Evolutionary conservation across 1,284 basidiomycete species (phyloP).

Genomic region (Pascua sp.): DNA sequence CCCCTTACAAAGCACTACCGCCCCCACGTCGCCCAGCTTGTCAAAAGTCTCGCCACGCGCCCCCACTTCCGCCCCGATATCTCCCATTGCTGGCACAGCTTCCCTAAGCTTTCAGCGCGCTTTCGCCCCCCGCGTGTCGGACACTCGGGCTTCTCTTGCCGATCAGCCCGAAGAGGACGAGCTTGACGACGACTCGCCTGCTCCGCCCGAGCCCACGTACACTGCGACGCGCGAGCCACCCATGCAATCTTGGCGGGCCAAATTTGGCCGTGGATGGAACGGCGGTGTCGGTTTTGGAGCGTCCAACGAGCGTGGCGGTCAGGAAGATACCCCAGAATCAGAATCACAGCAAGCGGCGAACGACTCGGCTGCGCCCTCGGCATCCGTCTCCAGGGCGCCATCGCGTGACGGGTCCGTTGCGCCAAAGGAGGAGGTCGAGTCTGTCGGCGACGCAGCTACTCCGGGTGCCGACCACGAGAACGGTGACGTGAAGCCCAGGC

Average conservation of each 20-base stretch:
- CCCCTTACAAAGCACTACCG: slow-evolving; percentile 9
- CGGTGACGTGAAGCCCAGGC: slow-evolving; percentile 11
- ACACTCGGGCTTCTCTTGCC: slow-evolving; percentile 14
- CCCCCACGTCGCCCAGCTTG: slow-evolving; percentile 7
- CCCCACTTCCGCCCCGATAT: slow-evolving; percentile 10
- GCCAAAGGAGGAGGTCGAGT: slow-evolving; percentile 19
- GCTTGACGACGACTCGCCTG: slow-evolving; percentile 12
- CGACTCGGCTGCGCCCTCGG: background rate
- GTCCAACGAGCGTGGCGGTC: slow-evolving; percentile 37
- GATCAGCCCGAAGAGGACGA: slow-evolving; percentile 18
- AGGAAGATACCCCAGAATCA: slow-evolving; percentile 18
- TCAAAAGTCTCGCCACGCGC: slow-evolving; percentile 14
- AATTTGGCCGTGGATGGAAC: slow-evolving; percentile 22
- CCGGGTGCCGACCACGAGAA: background rate
- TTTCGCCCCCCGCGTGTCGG: slow-evolving; percentile 18
- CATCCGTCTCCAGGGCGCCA: background rate
- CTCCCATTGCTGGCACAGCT: slow-evolving; percentile 11
- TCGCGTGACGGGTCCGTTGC: slow-evolving; percentile 15
- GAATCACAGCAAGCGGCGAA: background rate
- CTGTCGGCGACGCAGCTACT: slow-evolving; percentile 6
- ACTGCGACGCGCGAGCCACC: background rate
- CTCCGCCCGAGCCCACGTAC: background rate
- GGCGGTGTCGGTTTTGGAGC: slow-evolving; percentile 27
- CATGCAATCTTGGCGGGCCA: slow-evolving; percentile 21
- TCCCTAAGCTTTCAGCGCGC: slow-evolving; percentile 7